Base-by-base conservation (phyloP, 2,329 filamentous ascomycete species). In the Arthrobotrys megalospora region DNA sequence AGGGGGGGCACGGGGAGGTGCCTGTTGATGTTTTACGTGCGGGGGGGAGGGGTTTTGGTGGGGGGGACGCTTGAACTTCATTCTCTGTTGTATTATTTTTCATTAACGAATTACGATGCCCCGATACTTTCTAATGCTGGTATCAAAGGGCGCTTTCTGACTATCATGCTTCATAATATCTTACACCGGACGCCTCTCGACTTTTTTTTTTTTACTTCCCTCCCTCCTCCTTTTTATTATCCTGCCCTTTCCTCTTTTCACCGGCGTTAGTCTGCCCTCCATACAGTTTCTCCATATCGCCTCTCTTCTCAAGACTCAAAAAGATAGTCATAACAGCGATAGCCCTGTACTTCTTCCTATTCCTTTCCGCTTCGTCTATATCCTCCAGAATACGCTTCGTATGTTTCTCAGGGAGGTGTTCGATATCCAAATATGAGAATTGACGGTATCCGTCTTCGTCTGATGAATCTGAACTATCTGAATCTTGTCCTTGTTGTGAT, bases 301-400 rank as follows among this genome's bases (percentile, higher is more conserved):
- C 16, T 3, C 52, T 53, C 43, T 70, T 70, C 28, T 71, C 65
- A 24, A 77, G 55, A 55, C 66, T 71, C n/a, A 77, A 12, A 36
- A 64, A 77, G 32, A 77, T 71, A 34, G 73, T 77, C 73, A 77
- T 71, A 24, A 77, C 21, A 34, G 73, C 66, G 2, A 77, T 67
- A 24, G 73, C 73, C 43, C 73, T 65, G 19, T 71, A 71, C 45
- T 77, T 77, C 28, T 66, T 77, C 43, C 73, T 58, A 36, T 71
- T 77, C 19, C 73, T 70, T 38, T 77, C 73, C 21, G 73, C 73
- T 11, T 70, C 73, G n/a, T 77, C 73, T 32, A 77, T 53, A 21
- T 77, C 73, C 19, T 43, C 66, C 4, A 77, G 66, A 19, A 77
- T 68, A 38, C 50, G 64, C 21, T 77, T 77, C 28, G 73, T 71